Evolutionary conservation across 148 eudicot species (phyloP).

Genomic region (Cornus suecica): DNA sequence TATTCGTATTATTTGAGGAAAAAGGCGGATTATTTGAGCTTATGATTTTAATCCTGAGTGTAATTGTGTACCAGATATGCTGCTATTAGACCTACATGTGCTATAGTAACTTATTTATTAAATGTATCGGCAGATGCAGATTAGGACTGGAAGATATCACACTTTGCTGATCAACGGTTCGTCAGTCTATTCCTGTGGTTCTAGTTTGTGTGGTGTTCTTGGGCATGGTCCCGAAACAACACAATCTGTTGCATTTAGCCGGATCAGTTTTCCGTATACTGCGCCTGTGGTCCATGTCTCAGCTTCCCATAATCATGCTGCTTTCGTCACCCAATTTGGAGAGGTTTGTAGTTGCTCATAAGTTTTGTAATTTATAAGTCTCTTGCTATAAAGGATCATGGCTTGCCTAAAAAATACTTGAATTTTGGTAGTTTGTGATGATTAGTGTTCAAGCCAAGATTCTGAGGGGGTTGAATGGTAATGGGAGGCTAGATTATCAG

Average conservation of each 20-base stretch:
- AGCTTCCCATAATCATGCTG: constrained; percentile 95
- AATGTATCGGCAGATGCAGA: constrained; percentile 73
- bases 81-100: neutral
- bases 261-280: constrained; percentile 58
- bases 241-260: constrained; percentile 66
- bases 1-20: neutral
- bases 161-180: constrained; percentile 75
- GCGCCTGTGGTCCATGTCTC: constrained; percentile 71
- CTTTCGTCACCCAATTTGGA: constrained; percentile 77
- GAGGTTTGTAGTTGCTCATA: constrained; percentile 50
- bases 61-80: neutral
- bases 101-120: constrained; percentile 3
- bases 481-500: neutral
- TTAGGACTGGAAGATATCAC: constrained; percentile 87
- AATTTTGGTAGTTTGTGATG: neutral
- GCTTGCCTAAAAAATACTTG: neutral
- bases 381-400: constrained; percentile 2
- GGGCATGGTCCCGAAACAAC: constrained; percentile 95
- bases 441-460: neutral
- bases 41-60: neutral
- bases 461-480: neutral
- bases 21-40: neutral
- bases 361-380: neutral
- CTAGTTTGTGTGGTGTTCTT: constrained; percentile 93
- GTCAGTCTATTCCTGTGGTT: constrained; percentile 86